phyloP scores from a whole-genome alignment of 2,329 filamentous ascomycete genomes.

The Fusarium clavum region DNA sequence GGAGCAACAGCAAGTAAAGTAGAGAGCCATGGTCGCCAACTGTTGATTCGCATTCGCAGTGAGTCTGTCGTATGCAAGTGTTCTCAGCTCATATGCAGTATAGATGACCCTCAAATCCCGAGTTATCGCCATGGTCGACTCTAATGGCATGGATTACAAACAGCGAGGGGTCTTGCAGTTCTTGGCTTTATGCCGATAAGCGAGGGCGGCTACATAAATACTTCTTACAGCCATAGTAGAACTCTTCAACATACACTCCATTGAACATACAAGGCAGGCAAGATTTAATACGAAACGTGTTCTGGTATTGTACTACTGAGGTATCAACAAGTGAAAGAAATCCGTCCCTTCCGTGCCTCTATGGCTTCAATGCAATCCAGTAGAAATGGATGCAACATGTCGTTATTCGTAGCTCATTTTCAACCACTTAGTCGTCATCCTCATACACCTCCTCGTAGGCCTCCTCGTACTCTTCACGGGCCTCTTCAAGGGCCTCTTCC shows the following conservation, averaged over 20 bases:
- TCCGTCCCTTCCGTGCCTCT: conserved; percentile 22
- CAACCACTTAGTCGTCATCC: conserved; percentile 39
- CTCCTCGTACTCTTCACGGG: conserved; percentile 61
- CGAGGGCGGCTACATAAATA: conserved; percentile 21
- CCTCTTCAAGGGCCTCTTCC: conserved; percentile 64
- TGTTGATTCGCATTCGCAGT: too few relatives aligned
- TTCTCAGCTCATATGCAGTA: background rate
- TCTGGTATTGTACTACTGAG: conserved; percentile 32
- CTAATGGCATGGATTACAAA: background rate
- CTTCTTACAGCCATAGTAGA: background rate
- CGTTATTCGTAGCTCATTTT: conserved; percentile 39
- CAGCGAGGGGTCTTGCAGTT: conserved; percentile 20
- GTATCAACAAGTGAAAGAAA: conserved; percentile 37
- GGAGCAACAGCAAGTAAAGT: background rate
- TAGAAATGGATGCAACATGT: conserved; percentile 36
- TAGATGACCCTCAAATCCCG: background rate
- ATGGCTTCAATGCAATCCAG: conserved; percentile 27
- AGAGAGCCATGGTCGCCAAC: background rate
- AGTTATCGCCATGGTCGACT: background rate
- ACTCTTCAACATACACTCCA: background rate
- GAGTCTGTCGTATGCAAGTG: background rate
- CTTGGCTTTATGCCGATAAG: conserved; percentile 46
- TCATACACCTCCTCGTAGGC: conserved; percentile 46
- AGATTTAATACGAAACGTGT: conserved; percentile 8
- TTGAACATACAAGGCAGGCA: background rate